These are phyloP conservation scores for Domatiomyces globalis DNA, from an alignment of 2,329 filamentous ascomycete species.

Conservation along the genomic window DNA sequence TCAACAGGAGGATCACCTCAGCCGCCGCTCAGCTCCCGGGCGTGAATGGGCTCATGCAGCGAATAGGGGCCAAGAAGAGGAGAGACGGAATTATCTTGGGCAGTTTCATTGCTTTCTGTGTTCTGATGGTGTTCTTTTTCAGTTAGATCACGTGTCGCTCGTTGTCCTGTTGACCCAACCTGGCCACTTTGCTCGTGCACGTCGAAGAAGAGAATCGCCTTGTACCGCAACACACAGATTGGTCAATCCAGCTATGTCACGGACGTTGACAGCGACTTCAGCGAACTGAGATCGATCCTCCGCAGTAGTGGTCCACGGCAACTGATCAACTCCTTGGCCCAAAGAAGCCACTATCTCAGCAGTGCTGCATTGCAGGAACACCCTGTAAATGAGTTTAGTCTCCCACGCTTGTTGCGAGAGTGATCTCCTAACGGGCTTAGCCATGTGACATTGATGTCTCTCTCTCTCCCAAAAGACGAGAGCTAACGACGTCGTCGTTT, in stretches of 20 bases:
- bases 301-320: not conserved
- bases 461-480: not conserved
- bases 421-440: not conserved
- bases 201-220: not conserved
- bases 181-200: not conserved
- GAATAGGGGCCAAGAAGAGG: slow-evolving; percentile 88
- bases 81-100: slow-evolving; percentile 91
- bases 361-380: not conserved
- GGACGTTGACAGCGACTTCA: not conserved
- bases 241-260: not conserved
- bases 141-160: not conserved
- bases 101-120: slow-evolving; percentile 80
- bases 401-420: not conserved
- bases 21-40: slow-evolving; percentile 87
- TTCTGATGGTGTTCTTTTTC: slow-evolving; percentile 59
- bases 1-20: slow-evolving; percentile 78
- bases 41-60: slow-evolving; percentile 77
- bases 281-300: not conserved
- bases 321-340: not conserved
- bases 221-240: not conserved
- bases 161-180: no score
- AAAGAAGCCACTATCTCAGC: not conserved
- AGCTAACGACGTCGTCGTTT: no score
- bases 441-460: not conserved
- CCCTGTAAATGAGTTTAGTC: not conserved